Evolutionary conservation across 768 basidiomycete genomes (phyloP), one percentile per base, ranked within the genome.

Genomic region (Termitomyces bulborhizus): DNA sequence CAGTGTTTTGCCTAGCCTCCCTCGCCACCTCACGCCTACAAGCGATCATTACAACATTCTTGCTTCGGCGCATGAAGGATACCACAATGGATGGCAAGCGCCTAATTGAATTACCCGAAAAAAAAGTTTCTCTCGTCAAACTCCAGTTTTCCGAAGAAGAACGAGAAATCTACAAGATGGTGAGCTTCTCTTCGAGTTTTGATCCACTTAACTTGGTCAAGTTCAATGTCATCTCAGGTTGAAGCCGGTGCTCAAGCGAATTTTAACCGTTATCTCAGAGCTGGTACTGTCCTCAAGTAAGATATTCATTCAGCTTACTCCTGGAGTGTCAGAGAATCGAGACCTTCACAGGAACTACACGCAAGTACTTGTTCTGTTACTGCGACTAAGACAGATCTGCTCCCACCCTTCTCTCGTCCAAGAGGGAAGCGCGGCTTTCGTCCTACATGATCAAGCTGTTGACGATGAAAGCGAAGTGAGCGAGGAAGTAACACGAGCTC

Each of bases 1-100:
- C 21, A 34, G 41, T 46, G 48, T 37, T 57, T 34, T 55, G 43
- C 53, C 44, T 65, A 79, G 77, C 86, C 7, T 55, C 66, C 7
- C 63, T 84, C 9, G 87, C 86, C 1, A 77, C 81, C 27, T 70
- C 71, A 6, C 75, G 84, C 9, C 71, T 85, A 4, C 88, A 88
- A 61, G 75, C 80, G 3, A 76, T 87, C 46, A 75, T 87, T 46
- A 62, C 64, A 12, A 66, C 74, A 0, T 82, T 80, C 63, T 69
- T 84, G 46, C 66, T 88, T 26, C 74, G 88, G 11, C 77, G 88
- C 43, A 83, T 80, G 70, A 86, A 86, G 61, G 76, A 83, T 48
- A 78, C 81, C 0, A 69, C 70, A 62, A 69, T 91, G 9, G 84
- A 88, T 62, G 88, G 88, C 7, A 81, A 83, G 65, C 77, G 73